Base-by-base conservation (phyloP, 2,329 filamentous ascomycete genomes). In the Rhynchosporium graminicola region DNA sequence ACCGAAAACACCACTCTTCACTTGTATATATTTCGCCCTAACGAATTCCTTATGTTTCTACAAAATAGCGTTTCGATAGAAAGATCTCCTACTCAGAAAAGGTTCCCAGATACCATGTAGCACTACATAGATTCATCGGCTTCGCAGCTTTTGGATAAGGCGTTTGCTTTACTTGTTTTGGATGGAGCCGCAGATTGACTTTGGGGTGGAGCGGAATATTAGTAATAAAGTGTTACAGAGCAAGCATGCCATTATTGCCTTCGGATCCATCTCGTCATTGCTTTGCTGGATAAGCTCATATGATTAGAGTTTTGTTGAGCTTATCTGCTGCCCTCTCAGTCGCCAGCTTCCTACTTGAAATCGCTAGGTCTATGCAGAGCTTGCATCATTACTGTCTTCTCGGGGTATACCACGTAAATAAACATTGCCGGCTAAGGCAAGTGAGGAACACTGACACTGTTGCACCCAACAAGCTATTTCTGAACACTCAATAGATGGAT, bases 41-140 rank as follows among this genome's bases (percentile, higher is more conserved):
- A 61, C 58, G 58, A 50, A 40, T 40, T 50, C 29, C 20, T 33
- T 47, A 38, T 40, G 47, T 51, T 7, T 50, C 26, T 12, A 54
- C 29, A n/a, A 20, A 9, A 59, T n/a, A 46, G 60, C 54, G 63
- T 62, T 61, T 45, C 15, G 54, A 52, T 54, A 54, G 33, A 62
- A n/a, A 61, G 60, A 61, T 65, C 58, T 63, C 63, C 63, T 59
- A 57, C 47, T 57, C 58, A 52, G 15, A 20, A 57, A 63, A 61
- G 40, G 46, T 36, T 36, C 29, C 31, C 46, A 51, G 63, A 61
- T 63, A 60, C 60, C 52, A 48, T 13, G 7, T 20, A 15, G 59
- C 42, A 40, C 20, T 43, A n/a, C 33, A 40, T 4, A 58, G 28
- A n/a, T 50, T 13, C 42, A 56, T 45, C 6, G 4, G 15, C 29